Conservation (phyloP, 1,284 basidiomycete species). For the Austroboletus niveus region DNA sequence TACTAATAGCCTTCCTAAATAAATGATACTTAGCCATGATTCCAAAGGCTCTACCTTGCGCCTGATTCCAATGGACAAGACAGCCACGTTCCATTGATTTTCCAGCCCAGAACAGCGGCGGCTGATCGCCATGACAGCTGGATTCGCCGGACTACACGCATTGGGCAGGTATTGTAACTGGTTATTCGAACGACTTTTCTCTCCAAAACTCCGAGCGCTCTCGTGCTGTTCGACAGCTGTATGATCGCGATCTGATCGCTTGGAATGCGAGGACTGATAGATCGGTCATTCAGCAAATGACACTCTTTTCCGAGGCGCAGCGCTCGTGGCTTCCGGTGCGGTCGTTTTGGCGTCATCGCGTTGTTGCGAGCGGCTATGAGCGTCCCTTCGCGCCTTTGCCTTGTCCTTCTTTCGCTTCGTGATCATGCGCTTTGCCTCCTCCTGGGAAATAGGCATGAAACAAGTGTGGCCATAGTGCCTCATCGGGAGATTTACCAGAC, state of each 20-base stretch:
- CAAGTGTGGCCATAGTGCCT: conserved; percentile 9
- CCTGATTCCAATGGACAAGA: not conserved
- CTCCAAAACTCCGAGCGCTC: conserved; percentile 7
- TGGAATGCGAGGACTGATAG: conserved; percentile 23
- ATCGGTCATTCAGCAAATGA: conserved; percentile 29
- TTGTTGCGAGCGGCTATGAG: conserved; percentile 12
- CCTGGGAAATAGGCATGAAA: conserved; percentile 25
- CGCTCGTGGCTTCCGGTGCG: conserved; percentile 7
- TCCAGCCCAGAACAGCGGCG: conserved; percentile 8
- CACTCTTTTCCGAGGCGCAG: conserved; percentile 32
- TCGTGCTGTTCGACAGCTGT: conserved; percentile 7
- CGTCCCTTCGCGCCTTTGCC: conserved; percentile 23
- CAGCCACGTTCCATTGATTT: conserved; percentile 16
- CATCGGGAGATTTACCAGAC: conserved; percentile 33
- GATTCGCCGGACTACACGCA: conserved; percentile 20
- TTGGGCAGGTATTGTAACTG: conserved; percentile 9
- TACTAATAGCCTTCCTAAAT: too few relatives aligned
- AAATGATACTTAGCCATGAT: too few relatives aligned
- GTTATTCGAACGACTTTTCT: conserved; percentile 15
- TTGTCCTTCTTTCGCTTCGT: conserved; percentile 33
- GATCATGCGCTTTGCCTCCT: conserved; percentile 28
- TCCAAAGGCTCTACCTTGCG: conserved; percentile 2
- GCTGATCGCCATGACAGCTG: conserved; percentile 22
- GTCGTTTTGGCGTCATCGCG: conserved; percentile 9
- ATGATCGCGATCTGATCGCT: conserved; percentile 29